A percentile compares a stretch with the other conserved stretches of the same genome.
phyloP scores from a whole-genome alignment of 352 stramenopile species.

The Globisporangium cystogenes region DNA sequence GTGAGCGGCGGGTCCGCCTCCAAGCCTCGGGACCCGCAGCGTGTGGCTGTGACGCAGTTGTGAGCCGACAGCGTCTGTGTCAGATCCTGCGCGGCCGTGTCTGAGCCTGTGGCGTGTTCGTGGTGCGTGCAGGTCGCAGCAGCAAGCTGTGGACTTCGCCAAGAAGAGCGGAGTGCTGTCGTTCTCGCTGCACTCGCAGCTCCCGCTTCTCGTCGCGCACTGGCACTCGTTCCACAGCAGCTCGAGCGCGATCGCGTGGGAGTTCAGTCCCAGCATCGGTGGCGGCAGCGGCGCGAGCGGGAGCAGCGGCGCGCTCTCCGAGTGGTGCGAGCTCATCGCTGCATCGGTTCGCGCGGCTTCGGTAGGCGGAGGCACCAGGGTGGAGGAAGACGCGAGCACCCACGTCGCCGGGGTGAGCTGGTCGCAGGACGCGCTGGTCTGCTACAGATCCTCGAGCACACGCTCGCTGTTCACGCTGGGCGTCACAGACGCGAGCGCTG shows the following conservation, averaged over 20 bases:
- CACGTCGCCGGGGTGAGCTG: constrained; percentile 8
- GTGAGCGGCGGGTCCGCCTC: background rate
- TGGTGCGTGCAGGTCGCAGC: constrained; percentile 21
- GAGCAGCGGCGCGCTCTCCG: constrained; percentile 19
- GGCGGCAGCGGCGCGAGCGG: constrained; percentile 15
- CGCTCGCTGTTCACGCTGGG: constrained; percentile 10
- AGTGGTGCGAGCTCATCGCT: constrained; percentile 11
- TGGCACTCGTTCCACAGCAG: constrained; percentile 26
- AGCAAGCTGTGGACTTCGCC: constrained; percentile 43
- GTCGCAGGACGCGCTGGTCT: constrained; percentile 5
- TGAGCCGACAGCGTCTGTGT: constrained; percentile 4
- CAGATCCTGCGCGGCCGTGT: background rate
- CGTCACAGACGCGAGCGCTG: background rate
- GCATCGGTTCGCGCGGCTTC: background rate
- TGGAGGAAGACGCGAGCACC: constrained; percentile 3
- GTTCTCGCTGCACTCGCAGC: constrained; percentile 34
- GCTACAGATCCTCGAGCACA: constrained; percentile 8
- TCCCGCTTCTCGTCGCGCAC: constrained; percentile 34
- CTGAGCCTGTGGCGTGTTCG: background rate
- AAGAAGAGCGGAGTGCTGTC: constrained; percentile 39
- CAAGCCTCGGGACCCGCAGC: constrained; percentile 20
- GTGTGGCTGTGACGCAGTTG: constrained; percentile 26
- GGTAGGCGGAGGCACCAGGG: background rate
- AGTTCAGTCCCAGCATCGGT: constrained; percentile 17
- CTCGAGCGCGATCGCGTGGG: constrained; percentile 11